Conservation (phyloP, 2,329 filamentous ascomycete species). For the Xylariales sp. region DNA sequence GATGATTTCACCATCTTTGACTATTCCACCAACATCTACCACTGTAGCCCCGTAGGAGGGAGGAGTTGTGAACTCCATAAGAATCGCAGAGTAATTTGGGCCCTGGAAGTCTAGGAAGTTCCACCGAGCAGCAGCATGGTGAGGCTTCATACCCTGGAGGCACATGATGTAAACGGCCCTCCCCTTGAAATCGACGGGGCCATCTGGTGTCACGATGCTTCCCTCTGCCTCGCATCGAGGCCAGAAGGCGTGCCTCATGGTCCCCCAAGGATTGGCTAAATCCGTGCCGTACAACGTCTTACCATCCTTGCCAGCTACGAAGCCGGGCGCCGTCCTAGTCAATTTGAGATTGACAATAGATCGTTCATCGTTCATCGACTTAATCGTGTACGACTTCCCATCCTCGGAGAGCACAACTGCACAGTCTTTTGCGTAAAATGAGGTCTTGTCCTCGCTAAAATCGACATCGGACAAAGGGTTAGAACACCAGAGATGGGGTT, state of each 20-base stretch:
- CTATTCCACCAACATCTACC: constrained; percentile 85
- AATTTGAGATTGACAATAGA: constrained; percentile 89
- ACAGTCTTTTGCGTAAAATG: constrained; percentile 87
- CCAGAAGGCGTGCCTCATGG: constrained; percentile 95
- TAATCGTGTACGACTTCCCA: constrained; percentile 85
- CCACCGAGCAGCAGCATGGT: constrained; percentile 92
- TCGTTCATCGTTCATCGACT: constrained; percentile 84
- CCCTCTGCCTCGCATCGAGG: constrained; percentile 85
- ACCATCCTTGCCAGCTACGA: constrained; percentile 86
- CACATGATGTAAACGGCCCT: constrained; percentile 84
- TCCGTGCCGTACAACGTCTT: constrained; percentile 89
- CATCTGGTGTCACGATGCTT: constrained; percentile 83
- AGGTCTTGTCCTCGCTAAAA: constrained; percentile 85
- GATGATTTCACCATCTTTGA: constrained; percentile 83
- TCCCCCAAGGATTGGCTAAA: constrained; percentile 86
- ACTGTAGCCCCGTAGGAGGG: constrained; percentile 88
- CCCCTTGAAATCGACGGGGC: constrained; percentile 84
- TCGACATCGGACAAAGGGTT: constrained; percentile 81
- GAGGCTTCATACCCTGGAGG: constrained; percentile 98
- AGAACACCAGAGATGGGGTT: constrained; percentile 84
- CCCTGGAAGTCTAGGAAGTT: constrained; percentile 95
- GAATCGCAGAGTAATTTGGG: constrained; percentile 83
- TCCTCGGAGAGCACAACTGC: constrained; percentile 88
- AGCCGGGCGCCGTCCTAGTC: constrained; percentile 80
- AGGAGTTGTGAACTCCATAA: constrained; percentile 98